Conservation (phyloP, 345 rosid genomes). For the Angophora floribunda region DNA sequence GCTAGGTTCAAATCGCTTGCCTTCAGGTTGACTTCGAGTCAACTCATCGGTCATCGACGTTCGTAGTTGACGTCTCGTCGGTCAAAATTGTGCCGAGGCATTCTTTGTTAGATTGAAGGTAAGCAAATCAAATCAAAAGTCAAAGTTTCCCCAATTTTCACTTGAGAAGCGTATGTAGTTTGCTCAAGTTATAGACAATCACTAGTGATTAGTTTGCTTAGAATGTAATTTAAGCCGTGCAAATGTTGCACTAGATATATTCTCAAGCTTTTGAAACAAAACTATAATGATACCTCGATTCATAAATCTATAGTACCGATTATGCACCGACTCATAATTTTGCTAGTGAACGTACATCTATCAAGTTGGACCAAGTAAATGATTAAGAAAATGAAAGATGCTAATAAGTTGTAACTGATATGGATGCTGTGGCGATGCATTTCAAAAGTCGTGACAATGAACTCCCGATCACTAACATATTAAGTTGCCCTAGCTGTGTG, state of each 20-base stretch:
- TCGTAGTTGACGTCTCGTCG: neutral
- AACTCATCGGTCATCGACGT: neutral
- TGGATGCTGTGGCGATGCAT: neutral
- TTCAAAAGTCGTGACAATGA: neutral
- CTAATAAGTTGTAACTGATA: neutral
- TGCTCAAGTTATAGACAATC: neutral
- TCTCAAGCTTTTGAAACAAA: neutral
- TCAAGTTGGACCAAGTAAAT: neutral
- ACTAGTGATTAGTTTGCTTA: neutral
- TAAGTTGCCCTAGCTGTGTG: neutral
- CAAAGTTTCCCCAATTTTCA: neutral
- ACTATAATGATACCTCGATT: neutral
- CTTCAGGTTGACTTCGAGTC: neutral
- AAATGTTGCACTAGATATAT: neutral
- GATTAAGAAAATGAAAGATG: neutral
- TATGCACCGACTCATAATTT: neutral
- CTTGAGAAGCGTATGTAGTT: neutral
- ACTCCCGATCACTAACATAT: neutral
- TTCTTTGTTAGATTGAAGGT: neutral
- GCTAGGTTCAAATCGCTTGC: neutral
- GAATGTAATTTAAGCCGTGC: neutral
- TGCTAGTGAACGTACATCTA: neutral
- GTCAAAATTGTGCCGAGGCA: too few species aligned
- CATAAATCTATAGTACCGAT: neutral
- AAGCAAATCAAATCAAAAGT: neutral